phyloP scores from a whole-genome alignment of 129 eudicot genomes.

The Flaveria sonorensis region DNA sequence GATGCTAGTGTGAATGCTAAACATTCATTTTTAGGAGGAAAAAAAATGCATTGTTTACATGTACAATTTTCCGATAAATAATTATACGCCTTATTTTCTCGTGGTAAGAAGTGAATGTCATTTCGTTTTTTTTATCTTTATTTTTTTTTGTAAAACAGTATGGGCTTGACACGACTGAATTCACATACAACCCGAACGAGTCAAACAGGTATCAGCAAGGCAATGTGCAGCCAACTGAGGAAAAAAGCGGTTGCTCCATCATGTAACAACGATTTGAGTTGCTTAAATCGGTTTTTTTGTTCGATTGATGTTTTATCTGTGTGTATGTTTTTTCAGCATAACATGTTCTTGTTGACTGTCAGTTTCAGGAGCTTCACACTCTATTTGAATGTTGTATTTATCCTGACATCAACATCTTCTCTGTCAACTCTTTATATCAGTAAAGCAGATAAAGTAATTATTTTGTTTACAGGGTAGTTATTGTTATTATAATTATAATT shows the following conservation, averaged over 20 bases:
- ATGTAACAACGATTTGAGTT: slow-evolving; percentile 46
- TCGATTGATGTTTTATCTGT: slow-evolving; percentile 27
- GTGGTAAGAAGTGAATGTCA: not conserved
- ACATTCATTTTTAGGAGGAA: too few species aligned
- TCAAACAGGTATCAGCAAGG: slow-evolving; percentile 66
- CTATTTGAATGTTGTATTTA: slow-evolving; percentile 22
- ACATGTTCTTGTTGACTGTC: slow-evolving; percentile 29
- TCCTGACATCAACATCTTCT: not conserved
- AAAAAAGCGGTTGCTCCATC: slow-evolving; percentile 72
- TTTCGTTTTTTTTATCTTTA: not conserved
- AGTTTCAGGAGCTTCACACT: slow-evolving; percentile 26
- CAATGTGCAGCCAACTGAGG: slow-evolving; percentile 67
- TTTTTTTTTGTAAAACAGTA: slow-evolving; percentile 45
- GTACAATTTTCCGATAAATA: too few species aligned
- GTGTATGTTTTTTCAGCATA: slow-evolving; percentile 25
- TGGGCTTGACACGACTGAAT: slow-evolving; percentile 93
- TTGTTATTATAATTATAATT: too few species aligned
- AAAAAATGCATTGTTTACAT: too few species aligned
- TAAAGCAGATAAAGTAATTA: not conserved
- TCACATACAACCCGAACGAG: slow-evolving; percentile 88
- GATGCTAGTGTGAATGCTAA: too few species aligned
- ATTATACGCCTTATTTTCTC: too few species aligned
- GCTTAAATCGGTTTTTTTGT: slow-evolving; percentile 25
- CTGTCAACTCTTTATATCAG: not conserved
- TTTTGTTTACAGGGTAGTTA: not conserved